These are phyloP conservation scores for Corchorus olitorius DNA, from an alignment of 345 rosid species.

Conservation along the genomic window DNA sequence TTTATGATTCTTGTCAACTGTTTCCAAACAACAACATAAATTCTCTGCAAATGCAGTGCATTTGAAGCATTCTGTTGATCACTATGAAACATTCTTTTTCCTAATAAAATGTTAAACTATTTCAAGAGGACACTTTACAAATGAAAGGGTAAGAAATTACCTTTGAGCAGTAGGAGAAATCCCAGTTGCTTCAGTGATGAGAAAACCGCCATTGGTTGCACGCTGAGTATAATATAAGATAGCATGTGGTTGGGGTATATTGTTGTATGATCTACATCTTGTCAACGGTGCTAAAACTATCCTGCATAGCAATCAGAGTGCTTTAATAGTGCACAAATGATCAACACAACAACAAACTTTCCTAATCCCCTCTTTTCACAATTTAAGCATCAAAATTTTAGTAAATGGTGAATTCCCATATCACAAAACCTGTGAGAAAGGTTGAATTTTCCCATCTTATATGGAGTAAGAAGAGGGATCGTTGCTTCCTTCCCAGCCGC, in stretches of 20 bases:
- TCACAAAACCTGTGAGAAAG: slow-evolving; percentile 26
- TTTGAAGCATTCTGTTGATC: neutral
- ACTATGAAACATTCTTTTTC: neutral
- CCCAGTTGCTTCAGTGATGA: slow-evolving; percentile 13
- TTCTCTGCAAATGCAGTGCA: neutral
- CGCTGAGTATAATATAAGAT: slow-evolving; percentile 14
- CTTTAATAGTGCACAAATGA: neutral
- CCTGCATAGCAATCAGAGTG: neutral
- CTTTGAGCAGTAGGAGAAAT: slow-evolving; percentile 8
- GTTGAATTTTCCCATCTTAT: slow-evolving; percentile 22
- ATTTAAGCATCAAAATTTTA: neutral
- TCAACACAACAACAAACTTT: neutral
- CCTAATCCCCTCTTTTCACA: neutral
- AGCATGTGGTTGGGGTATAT: slow-evolving; percentile 18
- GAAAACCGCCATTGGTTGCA: slow-evolving; percentile 6
- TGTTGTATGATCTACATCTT: slow-evolving; percentile 16
- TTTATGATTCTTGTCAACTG: neutral
- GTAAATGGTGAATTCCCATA: neutral
- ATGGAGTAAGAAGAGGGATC: slow-evolving; percentile 25
- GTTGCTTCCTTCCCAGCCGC: slow-evolving; percentile 1
- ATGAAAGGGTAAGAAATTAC: neutral
- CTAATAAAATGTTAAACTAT: neutral
- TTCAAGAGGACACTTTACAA: neutral
- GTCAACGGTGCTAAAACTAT: neutral
- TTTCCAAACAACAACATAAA: neutral